Evolutionary conservation across 257 asterid genomes (phyloP).

Genomic region (Anisodus tanguticus): DNA sequence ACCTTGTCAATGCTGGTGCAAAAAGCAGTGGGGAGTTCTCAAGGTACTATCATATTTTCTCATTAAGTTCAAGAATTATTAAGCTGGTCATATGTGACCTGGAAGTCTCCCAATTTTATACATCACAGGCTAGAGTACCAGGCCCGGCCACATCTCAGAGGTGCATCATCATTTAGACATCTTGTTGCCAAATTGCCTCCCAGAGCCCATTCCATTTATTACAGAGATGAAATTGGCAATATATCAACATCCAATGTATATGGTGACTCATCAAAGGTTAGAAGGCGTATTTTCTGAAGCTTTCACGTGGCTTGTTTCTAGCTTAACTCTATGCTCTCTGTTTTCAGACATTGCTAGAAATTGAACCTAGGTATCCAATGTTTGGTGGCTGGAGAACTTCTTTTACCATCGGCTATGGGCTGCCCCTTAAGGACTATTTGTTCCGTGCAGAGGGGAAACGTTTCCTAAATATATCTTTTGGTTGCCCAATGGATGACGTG

Average conservation of each 20-base stretch:
- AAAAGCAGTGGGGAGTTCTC: slow-evolving; percentile 84
- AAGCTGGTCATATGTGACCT: slow-evolving; percentile 2
- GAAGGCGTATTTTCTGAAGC: slow-evolving; percentile 28
- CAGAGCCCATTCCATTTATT: slow-evolving; percentile 92
- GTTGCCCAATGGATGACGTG: slow-evolving; percentile 81
- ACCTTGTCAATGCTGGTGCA: slow-evolving; percentile 89
- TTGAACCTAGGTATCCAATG: slow-evolving; percentile 97
- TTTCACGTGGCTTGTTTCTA: slow-evolving; percentile 28
- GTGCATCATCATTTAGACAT: slow-evolving; percentile 74
- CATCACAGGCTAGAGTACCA: slow-evolving; percentile 83
- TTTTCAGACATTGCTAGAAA: slow-evolving; percentile 82
- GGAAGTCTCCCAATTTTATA: slow-evolving; percentile 21
- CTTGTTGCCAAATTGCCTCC: slow-evolving; percentile 84
- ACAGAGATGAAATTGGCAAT: slow-evolving; percentile 97
- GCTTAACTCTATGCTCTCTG: slow-evolving; percentile 36
- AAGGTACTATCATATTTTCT: slow-evolving; percentile 56
- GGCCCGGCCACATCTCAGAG: slow-evolving; percentile 76
- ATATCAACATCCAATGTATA: slow-evolving; percentile 87
- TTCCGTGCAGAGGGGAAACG: slow-evolving; percentile 82
- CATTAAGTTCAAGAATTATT: background rate
- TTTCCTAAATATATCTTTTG: slow-evolving; percentile 71
- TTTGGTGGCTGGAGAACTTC: slow-evolving; percentile 99
- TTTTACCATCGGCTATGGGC: slow-evolving; percentile 91
- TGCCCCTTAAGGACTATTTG: slow-evolving; percentile 90
- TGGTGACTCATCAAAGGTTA: slow-evolving; percentile 79